phyloP scores from a whole-genome alignment of 768 basidiomycete genomes.

The Russula compacta region DNA sequence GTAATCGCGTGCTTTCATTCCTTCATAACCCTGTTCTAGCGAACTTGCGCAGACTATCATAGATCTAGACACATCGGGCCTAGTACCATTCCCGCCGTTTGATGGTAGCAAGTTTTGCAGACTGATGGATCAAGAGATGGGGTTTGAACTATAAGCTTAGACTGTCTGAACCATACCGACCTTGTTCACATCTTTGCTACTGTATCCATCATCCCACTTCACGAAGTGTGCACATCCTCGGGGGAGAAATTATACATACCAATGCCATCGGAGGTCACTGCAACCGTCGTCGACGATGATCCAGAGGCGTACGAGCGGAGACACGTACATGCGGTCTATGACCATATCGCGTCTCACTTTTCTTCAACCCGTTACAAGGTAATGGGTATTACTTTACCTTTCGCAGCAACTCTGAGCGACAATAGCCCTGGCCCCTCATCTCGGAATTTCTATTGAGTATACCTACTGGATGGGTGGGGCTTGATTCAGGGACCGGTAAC shows the following conservation, averaged over 20 bases:
- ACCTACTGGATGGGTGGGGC: conserved; percentile 70
- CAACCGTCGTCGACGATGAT: conserved; percentile 37
- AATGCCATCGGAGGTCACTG: conserved; percentile 26
- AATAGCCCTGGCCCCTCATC: conserved; percentile 86
- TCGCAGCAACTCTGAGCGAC: neutral
- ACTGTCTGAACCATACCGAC: neutral
- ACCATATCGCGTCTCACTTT: conserved; percentile 80
- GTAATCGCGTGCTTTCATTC: neutral
- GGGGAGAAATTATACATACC: neutral
- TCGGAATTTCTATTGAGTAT: conserved; percentile 62
- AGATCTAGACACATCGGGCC: conserved; percentile 34
- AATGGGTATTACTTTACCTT: neutral
- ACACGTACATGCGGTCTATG: conserved; percentile 80
- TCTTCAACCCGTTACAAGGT: conserved; percentile 87
- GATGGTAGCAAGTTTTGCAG: conserved; percentile 57
- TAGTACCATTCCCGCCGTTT: conserved; percentile 57
- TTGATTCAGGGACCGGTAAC: conserved; percentile 95
- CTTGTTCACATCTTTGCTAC: neutral
- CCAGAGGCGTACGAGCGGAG: conserved; percentile 54
- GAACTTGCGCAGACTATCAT: conserved; percentile 47
- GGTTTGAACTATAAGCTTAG: conserved; percentile 33
- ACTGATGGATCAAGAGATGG: conserved; percentile 73
- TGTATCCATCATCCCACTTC: neutral
- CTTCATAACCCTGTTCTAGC: conserved; percentile 27
- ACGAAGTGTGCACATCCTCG: neutral